Evolutionary conservation across 805 yeast genomes (phyloP).

Genomic region (Hanseniaspora taiwanica): DNA sequence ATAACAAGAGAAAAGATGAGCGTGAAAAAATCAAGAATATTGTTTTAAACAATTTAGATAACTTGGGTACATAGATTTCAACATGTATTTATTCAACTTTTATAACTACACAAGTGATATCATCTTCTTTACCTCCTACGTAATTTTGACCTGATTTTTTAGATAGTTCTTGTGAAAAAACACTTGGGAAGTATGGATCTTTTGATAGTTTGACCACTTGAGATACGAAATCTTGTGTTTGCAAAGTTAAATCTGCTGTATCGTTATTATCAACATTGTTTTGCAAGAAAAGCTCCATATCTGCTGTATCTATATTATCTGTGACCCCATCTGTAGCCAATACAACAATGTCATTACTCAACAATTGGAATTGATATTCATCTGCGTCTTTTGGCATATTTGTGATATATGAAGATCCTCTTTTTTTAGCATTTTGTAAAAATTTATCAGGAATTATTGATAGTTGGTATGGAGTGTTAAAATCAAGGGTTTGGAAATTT

Average conservation of each 20-base stretch:
- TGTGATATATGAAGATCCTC: constrained; percentile 51
- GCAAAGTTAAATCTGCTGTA: constrained; percentile 31
- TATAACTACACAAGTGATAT: constrained; percentile 71
- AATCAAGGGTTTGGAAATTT: constrained; percentile 67
- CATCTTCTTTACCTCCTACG: constrained; percentile 92
- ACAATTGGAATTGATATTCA: constrained; percentile 46
- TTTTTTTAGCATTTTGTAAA: constrained; percentile 36
- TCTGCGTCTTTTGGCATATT: constrained; percentile 64
- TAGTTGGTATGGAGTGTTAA: constrained; percentile 86
- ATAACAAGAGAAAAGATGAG: constrained; percentile 36
- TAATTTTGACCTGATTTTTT: constrained; percentile 54
- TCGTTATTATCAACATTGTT: no score
- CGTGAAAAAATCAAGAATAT: constrained; percentile 43
- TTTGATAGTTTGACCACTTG: constrained; percentile 57
- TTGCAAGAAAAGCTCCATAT: constrained; percentile 52
- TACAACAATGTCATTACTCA: constrained; percentile 61
- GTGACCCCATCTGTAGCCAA: constrained; percentile 92
- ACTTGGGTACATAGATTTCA: not conserved
- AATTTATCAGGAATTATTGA: constrained; percentile 66
- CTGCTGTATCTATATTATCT: constrained; percentile 67
- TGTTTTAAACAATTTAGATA: constrained; percentile 26
- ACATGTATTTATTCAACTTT: constrained; percentile 32
- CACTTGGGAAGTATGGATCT: constrained; percentile 66
- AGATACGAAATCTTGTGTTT: constrained; percentile 45
- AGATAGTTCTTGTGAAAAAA: constrained; percentile 69